phyloP scores from a whole-genome alignment of 2,329 filamentous ascomycete genomes.

The Fusarium sp. region DNA sequence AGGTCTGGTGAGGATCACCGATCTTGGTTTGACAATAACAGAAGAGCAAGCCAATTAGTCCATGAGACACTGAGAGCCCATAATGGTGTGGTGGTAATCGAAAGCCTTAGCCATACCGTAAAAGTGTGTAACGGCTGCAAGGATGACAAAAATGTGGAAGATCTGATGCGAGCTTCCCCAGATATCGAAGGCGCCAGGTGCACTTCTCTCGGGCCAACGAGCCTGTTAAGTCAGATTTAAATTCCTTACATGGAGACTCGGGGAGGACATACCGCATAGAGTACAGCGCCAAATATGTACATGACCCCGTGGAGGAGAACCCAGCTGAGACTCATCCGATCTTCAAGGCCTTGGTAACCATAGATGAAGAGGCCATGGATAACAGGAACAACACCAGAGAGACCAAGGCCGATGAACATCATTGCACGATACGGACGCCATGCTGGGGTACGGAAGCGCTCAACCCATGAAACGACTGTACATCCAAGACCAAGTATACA shows the following conservation, averaged over 20 bases:
- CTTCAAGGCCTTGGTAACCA: slow-evolving; percentile 71
- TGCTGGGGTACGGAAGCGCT: slow-evolving; percentile 82
- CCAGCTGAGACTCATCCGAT: slow-evolving; percentile 83
- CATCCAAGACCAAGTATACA: slow-evolving; percentile 80
- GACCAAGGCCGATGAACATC: slow-evolving; percentile 90
- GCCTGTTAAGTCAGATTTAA: slow-evolving; percentile 55
- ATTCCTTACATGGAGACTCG: neutral
- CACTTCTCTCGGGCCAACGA: slow-evolving; percentile 83
- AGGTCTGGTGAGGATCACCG: slow-evolving; percentile 73
- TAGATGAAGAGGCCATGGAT: slow-evolving; percentile 77
- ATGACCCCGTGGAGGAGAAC: slow-evolving; percentile 81
- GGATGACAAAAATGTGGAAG: slow-evolving; percentile 88
- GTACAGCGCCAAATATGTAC: slow-evolving; percentile 84
- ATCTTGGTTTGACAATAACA: slow-evolving; percentile 63
- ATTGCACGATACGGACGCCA: slow-evolving; percentile 86
- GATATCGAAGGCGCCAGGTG: slow-evolving; percentile 85
- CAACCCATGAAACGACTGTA: slow-evolving; percentile 78
- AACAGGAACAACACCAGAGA: slow-evolving; percentile 85
- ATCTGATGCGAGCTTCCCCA: slow-evolving; percentile 96
- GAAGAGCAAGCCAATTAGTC: slow-evolving; percentile 30
- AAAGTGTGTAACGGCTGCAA: slow-evolving; percentile 84
- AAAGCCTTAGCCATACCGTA: slow-evolving; percentile 85
- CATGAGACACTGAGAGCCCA: slow-evolving; percentile 60
- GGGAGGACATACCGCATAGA: slow-evolving; percentile 77
- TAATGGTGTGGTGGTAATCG: slow-evolving; percentile 78